Conservation (phyloP, 148 eudicot species). For the Euryodendron excelsum region DNA sequence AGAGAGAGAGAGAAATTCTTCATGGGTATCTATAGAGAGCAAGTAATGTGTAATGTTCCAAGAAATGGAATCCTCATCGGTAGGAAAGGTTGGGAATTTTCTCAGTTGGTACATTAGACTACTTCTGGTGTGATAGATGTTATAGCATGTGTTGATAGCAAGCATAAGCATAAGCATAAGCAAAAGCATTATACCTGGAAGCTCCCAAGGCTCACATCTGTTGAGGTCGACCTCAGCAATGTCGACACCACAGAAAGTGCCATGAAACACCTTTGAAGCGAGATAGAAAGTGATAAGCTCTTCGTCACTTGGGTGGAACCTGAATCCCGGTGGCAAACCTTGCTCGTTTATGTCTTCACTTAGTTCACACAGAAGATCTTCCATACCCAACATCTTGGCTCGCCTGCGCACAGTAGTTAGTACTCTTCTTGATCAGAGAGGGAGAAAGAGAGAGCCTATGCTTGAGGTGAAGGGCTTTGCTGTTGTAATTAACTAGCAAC, state of each 20-base stretch:
- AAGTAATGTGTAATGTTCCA: no score
- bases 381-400: constrained; percentile 43
- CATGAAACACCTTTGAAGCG: constrained; percentile 61
- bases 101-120: no score
- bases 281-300: constrained; percentile 71
- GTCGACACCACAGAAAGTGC: constrained; percentile 28
- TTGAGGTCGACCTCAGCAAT: constrained; percentile 81
- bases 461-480: background rate
- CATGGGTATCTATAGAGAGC: no score
- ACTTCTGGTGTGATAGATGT: no score
- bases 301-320: constrained; percentile 85
- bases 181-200: constrained; percentile 52
- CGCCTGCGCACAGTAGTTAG: no score
- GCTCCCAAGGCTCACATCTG: constrained; percentile 83
- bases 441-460: background rate
- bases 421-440: no score
- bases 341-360: constrained; percentile 33
- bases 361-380: constrained; percentile 54
- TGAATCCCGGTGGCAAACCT: constrained; percentile 71
- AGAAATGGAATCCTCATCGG: no score
- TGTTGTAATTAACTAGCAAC: background rate
- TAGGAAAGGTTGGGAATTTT: no score
- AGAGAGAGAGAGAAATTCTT: no score
- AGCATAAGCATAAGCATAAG: no score
- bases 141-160: no score